These are phyloP conservation scores for Pulveroboletus sp. DNA, from an alignment of 768 basidiomycete genomes.

Conservation along the genomic window DNA sequence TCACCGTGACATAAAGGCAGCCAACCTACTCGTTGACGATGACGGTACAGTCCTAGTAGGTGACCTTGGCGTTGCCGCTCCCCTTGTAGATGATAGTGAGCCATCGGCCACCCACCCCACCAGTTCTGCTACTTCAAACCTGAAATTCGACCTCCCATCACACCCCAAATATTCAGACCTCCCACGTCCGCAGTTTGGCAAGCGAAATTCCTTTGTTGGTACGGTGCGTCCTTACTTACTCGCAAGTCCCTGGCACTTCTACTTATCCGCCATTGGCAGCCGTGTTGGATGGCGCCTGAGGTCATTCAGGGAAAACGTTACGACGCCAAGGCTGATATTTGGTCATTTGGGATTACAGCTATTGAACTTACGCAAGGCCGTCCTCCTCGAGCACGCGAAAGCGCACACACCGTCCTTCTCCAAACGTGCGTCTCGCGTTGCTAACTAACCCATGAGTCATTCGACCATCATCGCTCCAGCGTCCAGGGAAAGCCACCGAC, in stretches of 20 bases:
- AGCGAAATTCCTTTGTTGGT: constrained; percentile 89
- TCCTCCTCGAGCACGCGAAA: constrained; percentile 77
- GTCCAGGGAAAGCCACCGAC: constrained; percentile 76
- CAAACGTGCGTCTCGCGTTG: constrained; percentile 51
- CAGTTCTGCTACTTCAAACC: constrained; percentile 24
- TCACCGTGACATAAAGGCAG: constrained; percentile 93
- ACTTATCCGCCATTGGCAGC: constrained; percentile 36
- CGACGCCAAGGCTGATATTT: constrained; percentile 87
- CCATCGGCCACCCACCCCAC: constrained; percentile 29
- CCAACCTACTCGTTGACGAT: constrained; percentile 88
- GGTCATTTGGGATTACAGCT: constrained; percentile 96
- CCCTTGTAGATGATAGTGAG: constrained; percentile 63
- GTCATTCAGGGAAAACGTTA: constrained; percentile 81
- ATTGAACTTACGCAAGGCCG: constrained; percentile 84
- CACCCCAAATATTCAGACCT: constrained; percentile 2
- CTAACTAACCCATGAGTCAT: background rate
- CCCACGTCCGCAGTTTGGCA: constrained; percentile 52
- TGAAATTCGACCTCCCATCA: constrained; percentile 33
- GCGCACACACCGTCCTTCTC: constrained; percentile 67
- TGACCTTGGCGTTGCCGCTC: constrained; percentile 89
- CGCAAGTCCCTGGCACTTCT: background rate
- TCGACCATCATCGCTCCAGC: constrained; percentile 29
- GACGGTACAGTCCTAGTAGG: constrained; percentile 87
- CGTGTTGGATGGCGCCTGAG: constrained; percentile 98
- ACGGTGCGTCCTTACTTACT: constrained; percentile 47